phyloP scores from a whole-genome alignment of 495 filamentous ascomycete genomes.

The Hypomontagnella submonticulosa region DNA sequence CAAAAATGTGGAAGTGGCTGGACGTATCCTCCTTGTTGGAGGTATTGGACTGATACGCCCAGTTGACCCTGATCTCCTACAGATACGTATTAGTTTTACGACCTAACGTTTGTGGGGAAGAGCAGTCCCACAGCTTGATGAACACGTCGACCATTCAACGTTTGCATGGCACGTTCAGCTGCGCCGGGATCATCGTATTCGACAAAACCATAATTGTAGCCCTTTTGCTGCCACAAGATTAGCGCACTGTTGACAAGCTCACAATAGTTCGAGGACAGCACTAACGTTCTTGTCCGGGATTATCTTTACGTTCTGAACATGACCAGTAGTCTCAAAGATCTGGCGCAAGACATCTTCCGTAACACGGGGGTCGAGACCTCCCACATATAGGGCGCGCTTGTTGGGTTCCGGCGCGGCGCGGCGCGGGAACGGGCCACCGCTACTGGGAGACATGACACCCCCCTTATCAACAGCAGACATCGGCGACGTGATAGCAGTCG shows the following conservation, averaged over 20 bases:
- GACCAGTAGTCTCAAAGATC: constrained; percentile 98
- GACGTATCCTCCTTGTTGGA: constrained; percentile 97
- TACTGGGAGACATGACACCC: constrained; percentile 83
- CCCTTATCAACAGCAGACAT: constrained; percentile 72
- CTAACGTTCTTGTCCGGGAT: constrained; percentile 98
- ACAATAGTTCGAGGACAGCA: constrained; percentile 22
- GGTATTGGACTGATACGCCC: constrained; percentile 98
- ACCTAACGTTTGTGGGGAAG: background rate
- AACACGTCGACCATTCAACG: constrained; percentile 92
- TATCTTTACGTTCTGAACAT: constrained; percentile 98
- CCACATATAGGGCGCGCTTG: constrained; percentile 97
- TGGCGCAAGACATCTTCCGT: constrained; percentile 97
- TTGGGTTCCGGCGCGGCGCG: constrained; percentile 97
- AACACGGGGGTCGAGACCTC: constrained; percentile 92
- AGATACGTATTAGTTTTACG: constrained; percentile 30
- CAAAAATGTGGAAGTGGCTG: constrained; percentile 99
- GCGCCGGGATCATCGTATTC: constrained; percentile 98
- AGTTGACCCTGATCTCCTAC: constrained; percentile 99
- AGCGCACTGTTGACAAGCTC: constrained; percentile 20
- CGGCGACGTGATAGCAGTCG: constrained; percentile 89
- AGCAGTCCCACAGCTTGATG: constrained; percentile 82
- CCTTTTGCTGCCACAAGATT: constrained; percentile 73
- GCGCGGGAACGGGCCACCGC: constrained; percentile 81
- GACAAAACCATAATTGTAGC: constrained; percentile 99
- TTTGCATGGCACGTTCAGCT: constrained; percentile 96